phyloP scores from a whole-genome alignment of 2,329 filamentous ascomycete species.

The Exophiala lecanii-corni region DNA sequence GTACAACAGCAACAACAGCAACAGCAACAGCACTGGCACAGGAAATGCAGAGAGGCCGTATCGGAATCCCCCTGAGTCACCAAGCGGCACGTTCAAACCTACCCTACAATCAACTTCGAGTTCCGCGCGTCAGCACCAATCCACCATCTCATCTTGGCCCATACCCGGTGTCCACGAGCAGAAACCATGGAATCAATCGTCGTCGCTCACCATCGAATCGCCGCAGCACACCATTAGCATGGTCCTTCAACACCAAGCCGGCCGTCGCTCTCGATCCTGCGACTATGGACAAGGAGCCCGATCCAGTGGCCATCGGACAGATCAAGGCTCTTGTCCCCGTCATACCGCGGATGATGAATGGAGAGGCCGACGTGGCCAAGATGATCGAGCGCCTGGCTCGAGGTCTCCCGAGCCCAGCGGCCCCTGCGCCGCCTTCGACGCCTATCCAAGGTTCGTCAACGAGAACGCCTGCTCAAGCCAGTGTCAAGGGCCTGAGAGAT shows the following conservation, averaged over 20 bases:
- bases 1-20: not conserved
- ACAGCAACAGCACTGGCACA: not conserved
- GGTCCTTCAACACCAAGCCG: slow-evolving; percentile 3
- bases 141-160: not conserved
- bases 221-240: not conserved
- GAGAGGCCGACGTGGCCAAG: slow-evolving; percentile 1
- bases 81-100: not conserved
- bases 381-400: slow-evolving; percentile 1
- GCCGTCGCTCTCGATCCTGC: slow-evolving; percentile 14
- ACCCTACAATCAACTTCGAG: not conserved
- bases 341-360: not conserved
- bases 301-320: slow-evolving; percentile 12
- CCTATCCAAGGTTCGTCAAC: no score
- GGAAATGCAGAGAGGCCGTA: not conserved
- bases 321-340: slow-evolving; percentile 9
- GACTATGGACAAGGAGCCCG: slow-evolving; percentile 5
- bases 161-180: not conserved
- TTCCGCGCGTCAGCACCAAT: not conserved
- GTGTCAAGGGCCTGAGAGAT: no score
- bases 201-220: not conserved
- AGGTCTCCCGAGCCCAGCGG: no score
- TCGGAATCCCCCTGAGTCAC: not conserved
- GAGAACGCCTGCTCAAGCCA: no score
- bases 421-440: no score
- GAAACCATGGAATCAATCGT: not conserved